Evolutionary conservation across 2,329 filamentous ascomycete species (phyloP).

Genomic region (Alternaria brassicicola): DNA sequence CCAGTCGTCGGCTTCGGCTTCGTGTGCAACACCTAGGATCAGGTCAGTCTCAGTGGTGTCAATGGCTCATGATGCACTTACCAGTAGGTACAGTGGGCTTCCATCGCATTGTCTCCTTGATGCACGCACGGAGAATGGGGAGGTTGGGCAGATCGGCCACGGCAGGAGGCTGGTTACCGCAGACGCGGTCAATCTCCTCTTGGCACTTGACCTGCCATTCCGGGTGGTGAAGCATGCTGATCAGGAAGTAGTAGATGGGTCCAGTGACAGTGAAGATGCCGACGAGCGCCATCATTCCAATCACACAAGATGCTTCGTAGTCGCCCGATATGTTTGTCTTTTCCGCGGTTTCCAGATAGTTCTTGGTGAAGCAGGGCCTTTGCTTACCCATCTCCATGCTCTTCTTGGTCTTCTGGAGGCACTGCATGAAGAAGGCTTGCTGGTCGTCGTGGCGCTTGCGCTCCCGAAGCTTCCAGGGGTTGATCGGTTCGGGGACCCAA

Average conservation of each 20-base stretch:
- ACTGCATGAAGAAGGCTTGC: conserved; percentile 60
- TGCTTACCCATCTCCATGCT: conserved; percentile 43
- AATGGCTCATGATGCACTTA: conserved; percentile 30
- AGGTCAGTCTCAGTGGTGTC: conserved; percentile 11
- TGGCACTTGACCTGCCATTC: conserved; percentile 46
- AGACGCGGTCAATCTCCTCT: conserved; percentile 41
- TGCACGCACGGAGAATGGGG: conserved; percentile 55
- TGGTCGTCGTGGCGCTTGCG: conserved; percentile 61
- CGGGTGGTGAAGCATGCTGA: conserved; percentile 46
- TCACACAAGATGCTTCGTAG: conserved; percentile 48
- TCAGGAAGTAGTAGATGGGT: conserved; percentile 48
- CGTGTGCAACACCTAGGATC: conserved; percentile 55
- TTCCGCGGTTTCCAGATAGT: conserved; percentile 45
- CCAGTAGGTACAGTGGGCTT: conserved; percentile 55
- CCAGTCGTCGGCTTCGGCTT: conserved; percentile 59
- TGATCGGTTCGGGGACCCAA: conserved; percentile 54
- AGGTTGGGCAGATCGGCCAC: conserved; percentile 51
- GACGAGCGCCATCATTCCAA: conserved; percentile 49
- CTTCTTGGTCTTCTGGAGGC: conserved; percentile 48
- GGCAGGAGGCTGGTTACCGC: conserved; percentile 34
- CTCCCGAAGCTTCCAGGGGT: conserved; percentile 62
- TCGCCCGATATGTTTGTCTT: conserved; percentile 50
- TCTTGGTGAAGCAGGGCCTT: conserved; percentile 41
- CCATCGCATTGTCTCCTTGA: conserved; percentile 55
- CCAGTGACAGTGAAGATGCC: conserved; percentile 50